Evolutionary conservation across 75 land plant genomes (phyloP).

Genomic region (Pseudotsuga menziesii): DNA sequence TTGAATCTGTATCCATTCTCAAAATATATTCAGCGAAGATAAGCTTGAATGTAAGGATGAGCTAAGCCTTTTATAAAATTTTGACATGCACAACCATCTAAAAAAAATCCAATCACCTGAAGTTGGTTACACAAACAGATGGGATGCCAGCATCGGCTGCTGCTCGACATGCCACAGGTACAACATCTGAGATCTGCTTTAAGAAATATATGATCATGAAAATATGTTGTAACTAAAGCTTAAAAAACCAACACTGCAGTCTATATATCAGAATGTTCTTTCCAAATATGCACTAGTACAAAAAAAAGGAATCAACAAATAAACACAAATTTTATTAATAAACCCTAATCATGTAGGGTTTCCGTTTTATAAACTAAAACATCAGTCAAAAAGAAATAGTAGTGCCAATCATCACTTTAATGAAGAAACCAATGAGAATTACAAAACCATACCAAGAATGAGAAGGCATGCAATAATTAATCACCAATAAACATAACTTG

Average conservation of each 20-base stretch:
- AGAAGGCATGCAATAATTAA: not conserved
- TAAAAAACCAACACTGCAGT: not conserved
- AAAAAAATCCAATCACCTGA: constrained; percentile 55
- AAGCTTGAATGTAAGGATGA: not conserved
- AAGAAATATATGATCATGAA: not conserved
- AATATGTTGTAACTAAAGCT: no score
- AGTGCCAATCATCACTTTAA: not conserved
- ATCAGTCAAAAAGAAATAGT: no score
- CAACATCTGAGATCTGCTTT: constrained; percentile 90
- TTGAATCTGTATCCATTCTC: not conserved
- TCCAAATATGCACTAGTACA: not conserved
- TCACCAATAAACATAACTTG: not conserved
- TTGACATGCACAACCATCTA: not conserved
- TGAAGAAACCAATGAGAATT: not conserved
- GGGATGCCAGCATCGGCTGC: constrained; percentile 98
- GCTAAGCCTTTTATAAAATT: not conserved
- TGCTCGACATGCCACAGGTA: constrained; percentile 98
- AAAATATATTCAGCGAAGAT: not conserved
- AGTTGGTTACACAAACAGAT: constrained; percentile 95
- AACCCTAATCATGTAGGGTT: not conserved
- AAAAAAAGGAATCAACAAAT: not conserved
- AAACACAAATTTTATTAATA: not conserved
- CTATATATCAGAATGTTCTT: not conserved
- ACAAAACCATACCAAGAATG: not conserved
- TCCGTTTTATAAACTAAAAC: no score